Evolutionary conservation across 352 stramenopile genomes (phyloP), one percentile per base, ranked within the genome.

Genomic region (Pythium aristosporum): DNA sequence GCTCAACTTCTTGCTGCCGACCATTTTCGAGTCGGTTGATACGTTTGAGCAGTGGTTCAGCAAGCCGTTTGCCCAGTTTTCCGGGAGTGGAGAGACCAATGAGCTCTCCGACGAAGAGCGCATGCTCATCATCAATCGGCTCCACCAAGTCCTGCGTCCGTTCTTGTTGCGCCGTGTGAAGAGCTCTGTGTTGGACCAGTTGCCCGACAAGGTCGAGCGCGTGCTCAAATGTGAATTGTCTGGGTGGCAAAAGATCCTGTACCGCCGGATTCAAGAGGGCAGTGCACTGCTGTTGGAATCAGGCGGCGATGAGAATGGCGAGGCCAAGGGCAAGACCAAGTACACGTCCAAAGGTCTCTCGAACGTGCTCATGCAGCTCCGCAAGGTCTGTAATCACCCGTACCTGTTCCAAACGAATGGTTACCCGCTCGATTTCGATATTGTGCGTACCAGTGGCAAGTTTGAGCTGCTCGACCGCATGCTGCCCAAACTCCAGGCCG

Each of bases 401-500:
- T 96, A 94, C 59, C 72, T 96, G 44, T 94, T 96, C 63, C 83
- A 93, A 59, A 72, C 75, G 16, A 91, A 96, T 51, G 85, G 82
- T 1, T 94, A 94, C 56, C 85, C 86, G 30, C 86, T 95, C 42
- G 85, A 94, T 63, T 93, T 94, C 36, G 84, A 92, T 51, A 91
- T 96, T 52, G 75, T 96, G 36, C 86, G 87, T 6, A 92, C 80
- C 5, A 88, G 80, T 0, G 88, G 88, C 37, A 99, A 99, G 74
- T 98, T 99, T 57, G 91, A 97, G 39, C 75, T 99, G 13, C 77
- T 99, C 44, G 96, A 99, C 71, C 89, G 96, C n/a, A 98, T 99
- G 93, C 75, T 99, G 15, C 82, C 92, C 7, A 97, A 97, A 61
- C 80, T 99, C 2, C 93, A 98, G 72, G 85, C 82, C 28, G 92